Evolutionary conservation across 495 filamentous ascomycete species (phyloP).

Genomic region (Penicillium salamii): DNA sequence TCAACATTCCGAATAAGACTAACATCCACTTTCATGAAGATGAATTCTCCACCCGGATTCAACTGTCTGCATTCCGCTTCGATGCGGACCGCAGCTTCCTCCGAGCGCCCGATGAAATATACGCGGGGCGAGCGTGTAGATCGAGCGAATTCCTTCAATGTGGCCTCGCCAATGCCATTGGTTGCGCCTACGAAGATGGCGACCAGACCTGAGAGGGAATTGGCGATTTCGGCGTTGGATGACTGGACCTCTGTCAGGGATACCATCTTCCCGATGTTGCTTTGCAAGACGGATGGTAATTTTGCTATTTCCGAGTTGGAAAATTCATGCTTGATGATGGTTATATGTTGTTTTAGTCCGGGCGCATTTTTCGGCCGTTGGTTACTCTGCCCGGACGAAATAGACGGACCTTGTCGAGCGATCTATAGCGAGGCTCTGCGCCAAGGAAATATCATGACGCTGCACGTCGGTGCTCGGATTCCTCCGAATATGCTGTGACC

Average conservation of each 20-base stretch:
- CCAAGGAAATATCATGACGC: too few relatives aligned
- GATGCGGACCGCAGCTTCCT: constrained; percentile 44
- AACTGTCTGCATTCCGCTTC: constrained; percentile 34
- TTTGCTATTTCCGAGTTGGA: too few relatives aligned
- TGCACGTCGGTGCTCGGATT: too few relatives aligned
- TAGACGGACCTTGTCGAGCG: too few relatives aligned
- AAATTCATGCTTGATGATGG: too few relatives aligned
- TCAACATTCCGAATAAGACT: constrained; percentile 60
- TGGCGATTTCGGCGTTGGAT: constrained; percentile 38
- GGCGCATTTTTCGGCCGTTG: too few relatives aligned
- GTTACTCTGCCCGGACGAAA: too few relatives aligned
- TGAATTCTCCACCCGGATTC: constrained; percentile 35
- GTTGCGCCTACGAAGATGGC: constrained; percentile 64
- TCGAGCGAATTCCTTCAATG: constrained; percentile 52
- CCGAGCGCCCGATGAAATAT: constrained; percentile 49
- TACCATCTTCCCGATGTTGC: too few relatives aligned
- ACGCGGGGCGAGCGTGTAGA: constrained; percentile 37
- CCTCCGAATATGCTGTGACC: too few relatives aligned
- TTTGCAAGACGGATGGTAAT: too few relatives aligned
- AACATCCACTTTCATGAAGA: constrained; percentile 58
- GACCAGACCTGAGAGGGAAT: constrained; percentile 40
- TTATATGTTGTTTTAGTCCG: too few relatives aligned
- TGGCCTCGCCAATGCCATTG: constrained; percentile 56
- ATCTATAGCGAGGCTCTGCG: too few relatives aligned
- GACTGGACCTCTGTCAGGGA: constrained; percentile 29